Conservation (phyloP, 768 basidiomycete genomes). For the Kwoniella europaea region DNA sequence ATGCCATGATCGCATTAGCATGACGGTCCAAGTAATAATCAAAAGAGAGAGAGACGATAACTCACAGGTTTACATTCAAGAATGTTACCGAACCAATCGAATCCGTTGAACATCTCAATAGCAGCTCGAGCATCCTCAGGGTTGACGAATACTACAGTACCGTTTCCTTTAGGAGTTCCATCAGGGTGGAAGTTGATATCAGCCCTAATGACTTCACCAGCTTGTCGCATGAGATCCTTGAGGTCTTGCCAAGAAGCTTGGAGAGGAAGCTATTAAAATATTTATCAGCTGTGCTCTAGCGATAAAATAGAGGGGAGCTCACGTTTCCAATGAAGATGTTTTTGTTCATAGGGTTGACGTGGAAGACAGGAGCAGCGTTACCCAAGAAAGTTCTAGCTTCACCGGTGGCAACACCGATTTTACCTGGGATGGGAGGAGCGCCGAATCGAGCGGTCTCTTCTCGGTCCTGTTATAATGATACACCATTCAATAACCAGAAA, state of each 20-base stretch:
- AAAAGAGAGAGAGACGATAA: too few relatives aligned
- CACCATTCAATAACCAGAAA: too few relatives aligned
- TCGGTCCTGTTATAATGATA: conserved; percentile 71
- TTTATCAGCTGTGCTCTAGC: too few relatives aligned
- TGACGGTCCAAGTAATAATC: too few relatives aligned
- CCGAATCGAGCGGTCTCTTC: conserved; percentile 96
- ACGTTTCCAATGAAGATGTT: conserved; percentile 94
- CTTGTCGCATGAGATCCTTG: conserved; percentile 93
- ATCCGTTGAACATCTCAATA: conserved; percentile 92
- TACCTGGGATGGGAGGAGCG: conserved; percentile 90
- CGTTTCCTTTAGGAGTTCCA: conserved; percentile 92
- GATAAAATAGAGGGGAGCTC: conserved; percentile 43
- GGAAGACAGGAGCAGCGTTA: conserved; percentile 24
- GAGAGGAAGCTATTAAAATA: conserved; percentile 67
- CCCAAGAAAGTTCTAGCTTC: conserved; percentile 58
- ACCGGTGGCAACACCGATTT: conserved; percentile 94
- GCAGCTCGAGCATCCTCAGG: conserved; percentile 88
- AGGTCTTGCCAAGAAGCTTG: conserved; percentile 99
- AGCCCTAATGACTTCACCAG: conserved; percentile 92
- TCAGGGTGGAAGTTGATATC: conserved; percentile 88
- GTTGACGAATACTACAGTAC: conserved; percentile 95
- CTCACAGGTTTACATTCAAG: conserved; percentile 91
- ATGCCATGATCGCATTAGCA: not conserved
- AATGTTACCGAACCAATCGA: conserved; percentile 93
- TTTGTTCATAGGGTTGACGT: conserved; percentile 59